Evolutionary conservation across 2,329 filamentous ascomycete genomes (phyloP).

Genomic region (Xylariaceae sp.): DNA sequence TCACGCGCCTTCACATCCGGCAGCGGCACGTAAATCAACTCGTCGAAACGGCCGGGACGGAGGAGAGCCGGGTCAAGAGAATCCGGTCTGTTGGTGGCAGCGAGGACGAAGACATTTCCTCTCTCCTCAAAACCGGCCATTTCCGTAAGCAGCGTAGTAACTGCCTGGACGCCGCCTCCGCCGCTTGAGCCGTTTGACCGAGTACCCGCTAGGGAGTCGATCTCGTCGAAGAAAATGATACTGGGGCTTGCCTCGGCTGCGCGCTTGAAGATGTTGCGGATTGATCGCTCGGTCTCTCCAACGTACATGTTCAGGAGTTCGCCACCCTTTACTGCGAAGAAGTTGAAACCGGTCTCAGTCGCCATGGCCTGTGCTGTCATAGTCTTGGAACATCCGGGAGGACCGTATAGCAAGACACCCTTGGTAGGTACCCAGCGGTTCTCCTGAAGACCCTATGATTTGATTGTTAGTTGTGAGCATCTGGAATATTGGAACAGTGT

Average conservation of each 20-base stretch:
- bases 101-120: conserved; percentile 78
- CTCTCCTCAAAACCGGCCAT: conserved; percentile 92
- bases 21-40: conserved; percentile 78
- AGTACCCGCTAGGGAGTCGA: conserved; percentile 72
- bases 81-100: conserved; percentile 87
- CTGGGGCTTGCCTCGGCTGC: conserved; percentile 80
- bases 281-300: conserved; percentile 81
- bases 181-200: conserved; percentile 36
- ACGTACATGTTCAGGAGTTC: conserved; percentile 97
- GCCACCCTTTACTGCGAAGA: conserved; percentile 88
- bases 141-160: conserved; percentile 85
- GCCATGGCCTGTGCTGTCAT: conserved; percentile 86
- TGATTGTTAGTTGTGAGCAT: conserved; percentile 13
- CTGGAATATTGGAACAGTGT: background rate
- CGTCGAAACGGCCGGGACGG: conserved; percentile 79
- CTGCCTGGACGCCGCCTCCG: conserved; percentile 64
- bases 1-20: conserved; percentile 67
- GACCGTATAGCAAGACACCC: conserved; percentile 83
- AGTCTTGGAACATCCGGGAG: conserved; percentile 92
- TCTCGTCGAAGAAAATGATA: conserved; percentile 96
- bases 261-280: conserved; percentile 80
- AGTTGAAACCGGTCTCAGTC: conserved; percentile 86
- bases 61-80: conserved; percentile 80
- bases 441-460: conserved; percentile 30
- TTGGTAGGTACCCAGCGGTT: conserved; percentile 59